These are phyloP conservation scores for Caloboletus inedulis DNA, from an alignment of 1,284 basidiomycete genomes.

Conservation along the genomic window DNA sequence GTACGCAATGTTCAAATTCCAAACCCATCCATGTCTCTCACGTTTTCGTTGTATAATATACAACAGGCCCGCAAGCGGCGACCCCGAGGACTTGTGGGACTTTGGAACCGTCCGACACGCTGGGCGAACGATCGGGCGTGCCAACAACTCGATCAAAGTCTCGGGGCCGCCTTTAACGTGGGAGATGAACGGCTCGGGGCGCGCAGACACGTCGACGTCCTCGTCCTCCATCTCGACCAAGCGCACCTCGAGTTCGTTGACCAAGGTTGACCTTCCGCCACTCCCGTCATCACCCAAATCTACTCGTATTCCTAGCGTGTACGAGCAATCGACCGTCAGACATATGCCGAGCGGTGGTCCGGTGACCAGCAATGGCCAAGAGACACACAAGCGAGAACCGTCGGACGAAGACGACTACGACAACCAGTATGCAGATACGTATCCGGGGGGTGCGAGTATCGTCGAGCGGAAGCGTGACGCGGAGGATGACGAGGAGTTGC, in stretches of 20 bases:
- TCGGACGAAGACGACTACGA: constrained; percentile 71
- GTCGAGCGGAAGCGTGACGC: constrained; percentile 40
- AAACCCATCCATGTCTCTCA: constrained; percentile 21
- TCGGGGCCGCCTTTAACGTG: constrained; percentile 70
- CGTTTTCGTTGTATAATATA: not conserved
- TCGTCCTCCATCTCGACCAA: constrained; percentile 35
- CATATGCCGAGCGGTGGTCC: constrained; percentile 41
- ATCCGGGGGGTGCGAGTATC: constrained; percentile 16
- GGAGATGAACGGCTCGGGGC: constrained; percentile 66
- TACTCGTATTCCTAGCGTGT: constrained; percentile 40
- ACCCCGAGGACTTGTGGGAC: constrained; percentile 90
- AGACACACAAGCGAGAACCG: constrained; percentile 39
- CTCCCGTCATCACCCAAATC: constrained; percentile 25
- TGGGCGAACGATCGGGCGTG: constrained; percentile 61
- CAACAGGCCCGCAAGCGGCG: constrained; percentile 50
- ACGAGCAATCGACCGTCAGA: constrained; percentile 66
- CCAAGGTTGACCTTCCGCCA: constrained; percentile 61
- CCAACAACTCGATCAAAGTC: constrained; percentile 51
- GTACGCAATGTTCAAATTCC: constrained; percentile 34
- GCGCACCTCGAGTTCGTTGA: constrained; percentile 34
- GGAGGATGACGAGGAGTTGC: constrained; percentile 62
- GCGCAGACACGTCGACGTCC: constrained; percentile 36
- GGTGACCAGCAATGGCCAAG: constrained; percentile 13
- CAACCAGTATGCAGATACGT: constrained; percentile 38
- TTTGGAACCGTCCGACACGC: constrained; percentile 85